phyloP scores from a whole-genome alignment of 768 basidiomycete species.

The Tylopilus sp. region DNA sequence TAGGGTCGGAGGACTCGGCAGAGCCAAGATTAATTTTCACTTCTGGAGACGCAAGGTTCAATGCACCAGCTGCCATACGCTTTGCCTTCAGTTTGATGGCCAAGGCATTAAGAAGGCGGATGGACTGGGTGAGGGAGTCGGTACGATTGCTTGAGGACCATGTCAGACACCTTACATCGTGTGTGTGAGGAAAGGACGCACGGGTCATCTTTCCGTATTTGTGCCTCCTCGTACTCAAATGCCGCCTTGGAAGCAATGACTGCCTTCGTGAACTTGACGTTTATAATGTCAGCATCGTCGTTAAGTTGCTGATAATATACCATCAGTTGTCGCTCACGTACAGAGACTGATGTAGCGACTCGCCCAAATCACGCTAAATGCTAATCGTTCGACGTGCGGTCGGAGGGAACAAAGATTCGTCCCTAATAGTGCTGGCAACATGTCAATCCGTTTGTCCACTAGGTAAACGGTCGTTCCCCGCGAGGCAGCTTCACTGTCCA shows the following conservation, averaged over 20 bases:
- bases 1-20: constrained; percentile 90
- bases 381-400: constrained; percentile 89
- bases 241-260: constrained; percentile 96
- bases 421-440: constrained; percentile 90
- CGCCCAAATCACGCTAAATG: constrained; percentile 96
- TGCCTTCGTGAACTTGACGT: constrained; percentile 90
- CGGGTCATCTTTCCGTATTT: constrained; percentile 90
- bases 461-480: constrained; percentile 97
- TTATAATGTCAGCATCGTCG: constrained; percentile 83
- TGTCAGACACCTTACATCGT: background rate
- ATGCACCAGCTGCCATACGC: constrained; percentile 93
- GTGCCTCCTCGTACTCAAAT: constrained; percentile 96
- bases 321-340: background rate
- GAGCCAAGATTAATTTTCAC: constrained; percentile 96
- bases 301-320: constrained; percentile 69
- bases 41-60: constrained; percentile 97
- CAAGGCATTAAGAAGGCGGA: constrained; percentile 84
- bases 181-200: constrained; percentile 35
- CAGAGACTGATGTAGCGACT: constrained; percentile 2
- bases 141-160: constrained; percentile 52
- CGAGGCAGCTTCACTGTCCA: constrained; percentile 95
- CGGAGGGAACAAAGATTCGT: constrained; percentile 94
- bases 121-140: constrained; percentile 80
- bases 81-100: constrained; percentile 81
- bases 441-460: constrained; percentile 98